Base-by-base conservation (phyloP, 352 stramenopile genomes). In the Phytophthora kernoviae region DNA sequence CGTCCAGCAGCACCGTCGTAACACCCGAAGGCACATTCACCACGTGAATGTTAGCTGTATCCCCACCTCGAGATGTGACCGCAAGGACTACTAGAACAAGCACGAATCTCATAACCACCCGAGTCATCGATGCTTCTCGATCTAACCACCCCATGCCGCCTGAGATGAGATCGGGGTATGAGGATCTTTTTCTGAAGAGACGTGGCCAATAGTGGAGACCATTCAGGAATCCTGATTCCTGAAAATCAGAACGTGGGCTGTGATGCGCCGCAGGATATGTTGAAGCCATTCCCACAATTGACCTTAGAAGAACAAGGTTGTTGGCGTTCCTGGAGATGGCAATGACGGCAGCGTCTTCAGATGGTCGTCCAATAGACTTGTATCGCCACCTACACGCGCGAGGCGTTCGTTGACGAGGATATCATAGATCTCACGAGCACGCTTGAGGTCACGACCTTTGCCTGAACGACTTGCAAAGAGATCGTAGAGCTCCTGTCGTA, bases 21-120 rank as follows among this genome's bases (percentile, higher is more conserved):
- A 84, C 62, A 49, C 79, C 79, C 9, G 66, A 70, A 14, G 81
- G 81, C 27, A 91, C 81, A n/a, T 72, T 54, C 40, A 90, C 75
- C 18, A 79, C 45, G 65, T 44, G 43, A 8, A 61, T 52, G 12
- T 58, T 54, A 6, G 24, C 24, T 30, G 24, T 6, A 39, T 67
- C 44, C 27, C 65, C 54, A 1, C 34, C 51, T 37, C 4, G 6
- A 34, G 52, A 39, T 14, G 27, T 44, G 5, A 37, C 32, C 41
- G 44, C 43, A 41, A 50, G 26, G 14, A 46, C 21, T 4, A 20
- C 50, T 17, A 21, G 20, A 11, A 62, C 12, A 15, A 48, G 24
- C 18, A 32, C 41, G n/a, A 51, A 17, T 11, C 22, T 21, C 18
- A 62, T 37, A 45, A 70, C 22, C 18, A 53, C 17, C 1, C 37